Evolutionary conservation across 1,139 yeast species (phyloP).

Genomic region (Lodderomyces orthopsilosis): DNA sequence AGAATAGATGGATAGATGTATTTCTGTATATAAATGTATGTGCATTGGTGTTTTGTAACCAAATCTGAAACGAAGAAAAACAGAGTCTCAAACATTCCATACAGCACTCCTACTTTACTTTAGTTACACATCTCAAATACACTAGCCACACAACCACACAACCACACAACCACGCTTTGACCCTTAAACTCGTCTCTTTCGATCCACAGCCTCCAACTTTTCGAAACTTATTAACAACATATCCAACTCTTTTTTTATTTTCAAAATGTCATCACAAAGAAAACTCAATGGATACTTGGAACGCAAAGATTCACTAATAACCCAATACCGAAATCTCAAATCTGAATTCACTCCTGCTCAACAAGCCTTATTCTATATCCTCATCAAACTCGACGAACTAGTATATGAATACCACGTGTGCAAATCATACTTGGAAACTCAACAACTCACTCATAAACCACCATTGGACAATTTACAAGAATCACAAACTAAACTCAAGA

Average conservation of each 20-base stretch:
- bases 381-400: constrained; percentile 24
- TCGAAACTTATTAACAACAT: too few relatives aligned
- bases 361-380: constrained; percentile 17
- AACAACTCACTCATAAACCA: constrained; percentile 9
- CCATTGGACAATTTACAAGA: constrained; percentile 3
- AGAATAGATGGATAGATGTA: neutral
- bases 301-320: constrained; percentile 17
- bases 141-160: too few relatives aligned
- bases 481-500: neutral
- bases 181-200: too few relatives aligned
- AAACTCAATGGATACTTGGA: constrained; percentile 22
- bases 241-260: too few relatives aligned
- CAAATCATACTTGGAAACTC: constrained; percentile 13
- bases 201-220: too few relatives aligned
- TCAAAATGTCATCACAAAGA: constrained; percentile 11
- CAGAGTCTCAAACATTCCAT: too few relatives aligned
- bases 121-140: too few relatives aligned
- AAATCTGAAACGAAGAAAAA: too few relatives aligned
- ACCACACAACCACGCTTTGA: too few relatives aligned
- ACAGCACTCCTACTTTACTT: too few relatives aligned
- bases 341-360: constrained; percentile 14
- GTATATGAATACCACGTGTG: constrained; percentile 23
- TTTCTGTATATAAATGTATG: neutral
- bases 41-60: too few relatives aligned
- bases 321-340: constrained; percentile 17